Base-by-base conservation (phyloP, 2,329 filamentous ascomycete species). In the Alternaria rosae region DNA sequence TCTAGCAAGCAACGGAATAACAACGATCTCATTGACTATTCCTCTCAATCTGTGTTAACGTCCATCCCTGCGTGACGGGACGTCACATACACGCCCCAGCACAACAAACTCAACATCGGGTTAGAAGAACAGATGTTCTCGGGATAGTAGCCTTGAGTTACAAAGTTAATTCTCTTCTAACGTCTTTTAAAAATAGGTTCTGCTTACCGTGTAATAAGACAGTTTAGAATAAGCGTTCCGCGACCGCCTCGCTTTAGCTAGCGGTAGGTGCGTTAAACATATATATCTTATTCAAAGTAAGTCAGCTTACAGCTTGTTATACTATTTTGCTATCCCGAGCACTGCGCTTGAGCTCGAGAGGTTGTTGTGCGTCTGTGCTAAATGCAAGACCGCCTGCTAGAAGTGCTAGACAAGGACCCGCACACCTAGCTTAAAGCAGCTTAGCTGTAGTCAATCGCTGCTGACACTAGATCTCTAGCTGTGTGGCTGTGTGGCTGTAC, bases 31-130 rank as follows among this genome's bases (percentile, higher is more conserved):
- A 41, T 41, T 41, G n/a, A n/a, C n/a, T n/a, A n/a, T n/a, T n/a
- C n/a, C n/a, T n/a, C n/a, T n/a, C n/a, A n/a, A n/a, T n/a, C n/a
- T n/a, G n/a, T n/a, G n/a, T n/a, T 58, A 54, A 42, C 32, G 43
- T 56, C 54, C 43, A 9, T 56, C 43, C 54, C 26, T 53, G 56
- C 38, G 56, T 59, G 41, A 11, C 56, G 56, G 21, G 32, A 59
- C 26, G 28, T 23, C 28, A 41, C 17, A 9, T 15, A 47, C 51
- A 50, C 35, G 45, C 38, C 47, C 38, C 28, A 54, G 21, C 48
- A 59, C 17, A 59, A 59, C 47, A 59, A 54, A 21, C 17, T 25
- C 38, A 32, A 45, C 48, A 30, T 45, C 56, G 47, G 26, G 23
- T 32, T 5, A 25, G 41, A 54, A 41, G 42, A 50, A 38, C 17